Evolutionary conservation across 495 filamentous ascomycete species (phyloP), one percentile per base, ranked within the genome.

Genomic region (Neurospora sp.): DNA sequence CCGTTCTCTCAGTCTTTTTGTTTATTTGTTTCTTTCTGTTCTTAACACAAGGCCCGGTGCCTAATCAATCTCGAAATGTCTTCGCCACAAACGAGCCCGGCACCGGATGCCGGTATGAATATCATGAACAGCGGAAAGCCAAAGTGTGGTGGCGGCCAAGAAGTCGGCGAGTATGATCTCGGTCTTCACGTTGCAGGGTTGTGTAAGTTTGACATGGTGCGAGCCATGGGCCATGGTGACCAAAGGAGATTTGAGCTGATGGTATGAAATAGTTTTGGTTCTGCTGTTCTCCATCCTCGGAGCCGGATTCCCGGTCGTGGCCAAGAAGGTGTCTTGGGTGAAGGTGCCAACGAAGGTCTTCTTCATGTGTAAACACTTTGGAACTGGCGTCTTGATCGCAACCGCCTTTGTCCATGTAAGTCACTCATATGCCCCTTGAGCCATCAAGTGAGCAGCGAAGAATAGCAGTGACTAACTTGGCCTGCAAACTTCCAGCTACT

Each of bases 341-440:
- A 85, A 86, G 75, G 84, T 88, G 39, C 86, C 86, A 8, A 75
- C 79, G 10, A 86, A 82, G 79, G 75, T 84, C 45, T 87, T 88
- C 79, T 88, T 88, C 75, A 79, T 83, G 70, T 85, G 84, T 76
- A 86, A 86, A 74, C 90, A 92, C 73, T 92, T 92, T 73, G 90
- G 90, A 69, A 91, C 90, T 8, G 90, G 90, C 31, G 87, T 92
- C 40, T 86, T 92, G 68, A 81, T 92, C 69, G 88, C 90, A 31
- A 92, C 90, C 2, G 90, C 89, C 10, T 92, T 91, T 72, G 84
- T 92, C 27, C 90, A 92, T 80, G 89, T 91, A 80, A 79, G 85
- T n/a, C n/a, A 37, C n/a, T 72, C 39, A n/a, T 42, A 61, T 65
- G 20, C 53, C 27, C 40, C 22, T 4, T n/a, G 3, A 31, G 6